A percentile compares a stretch with the other conserved stretches of the same genome.
Conservation (phyloP, 345 rosid genomes). For the Eucalyptus marginata region DNA sequence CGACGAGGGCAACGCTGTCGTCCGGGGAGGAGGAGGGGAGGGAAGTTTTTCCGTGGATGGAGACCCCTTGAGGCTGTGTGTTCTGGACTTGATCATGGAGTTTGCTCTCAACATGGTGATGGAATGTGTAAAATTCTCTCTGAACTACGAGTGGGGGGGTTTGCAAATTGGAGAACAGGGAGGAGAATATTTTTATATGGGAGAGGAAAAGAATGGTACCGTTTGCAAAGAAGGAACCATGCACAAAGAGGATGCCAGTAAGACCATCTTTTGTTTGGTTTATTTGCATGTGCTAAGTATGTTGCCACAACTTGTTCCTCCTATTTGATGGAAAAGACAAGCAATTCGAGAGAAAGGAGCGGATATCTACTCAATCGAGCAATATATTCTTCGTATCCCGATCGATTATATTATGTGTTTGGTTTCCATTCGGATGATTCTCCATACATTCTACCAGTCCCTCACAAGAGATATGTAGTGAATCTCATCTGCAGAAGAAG, state of each 20-base stretch:
- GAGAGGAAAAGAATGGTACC: neutral
- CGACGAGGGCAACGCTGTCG: neutral
- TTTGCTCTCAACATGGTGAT: neutral
- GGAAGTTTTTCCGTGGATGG: neutral
- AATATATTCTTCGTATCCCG: neutral
- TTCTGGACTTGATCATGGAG: conserved; percentile 1
- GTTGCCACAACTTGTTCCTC: neutral
- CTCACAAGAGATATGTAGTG: neutral
- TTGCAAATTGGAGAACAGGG: neutral
- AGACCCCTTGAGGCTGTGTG: neutral
- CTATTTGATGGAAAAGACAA: neutral
- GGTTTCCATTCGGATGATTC: neutral
- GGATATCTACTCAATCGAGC: neutral
- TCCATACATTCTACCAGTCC: neutral
- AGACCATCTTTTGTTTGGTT: neutral
- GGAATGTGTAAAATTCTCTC: neutral
- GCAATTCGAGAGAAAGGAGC: neutral
- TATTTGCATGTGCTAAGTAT: neutral
- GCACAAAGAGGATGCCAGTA: conserved; percentile 1
- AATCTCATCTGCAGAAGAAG: neutral
- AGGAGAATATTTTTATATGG: conserved; percentile 9
- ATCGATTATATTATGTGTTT: neutral
- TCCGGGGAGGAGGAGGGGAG: neutral
- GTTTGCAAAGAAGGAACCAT: neutral
- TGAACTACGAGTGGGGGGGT: neutral